phyloP scores from a whole-genome alignment of 345 rosid genomes.

The Zanthoxylum bungeanum region DNA sequence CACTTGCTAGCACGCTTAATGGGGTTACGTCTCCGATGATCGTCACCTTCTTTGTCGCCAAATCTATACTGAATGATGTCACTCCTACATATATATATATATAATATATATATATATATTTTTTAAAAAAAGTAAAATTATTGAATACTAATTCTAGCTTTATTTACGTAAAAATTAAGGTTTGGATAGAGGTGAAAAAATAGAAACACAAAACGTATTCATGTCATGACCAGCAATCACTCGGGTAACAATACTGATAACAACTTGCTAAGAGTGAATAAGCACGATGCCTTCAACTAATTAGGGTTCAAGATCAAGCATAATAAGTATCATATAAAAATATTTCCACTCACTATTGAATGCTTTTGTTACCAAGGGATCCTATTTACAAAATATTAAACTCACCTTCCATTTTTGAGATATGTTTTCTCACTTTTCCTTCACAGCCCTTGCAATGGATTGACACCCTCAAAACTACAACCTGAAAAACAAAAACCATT shows the following conservation, averaged over 20 bases:
- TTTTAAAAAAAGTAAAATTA: too few relatives aligned
- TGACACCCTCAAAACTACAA: conserved; percentile 85
- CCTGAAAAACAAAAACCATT: conserved; percentile 31
- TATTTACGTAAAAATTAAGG: too few relatives aligned
- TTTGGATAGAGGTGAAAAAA: too few relatives aligned
- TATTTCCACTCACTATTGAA: neutral
- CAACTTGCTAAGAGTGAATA: too few relatives aligned
- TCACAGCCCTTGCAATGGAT: conserved; percentile 98
- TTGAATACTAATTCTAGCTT: too few relatives aligned
- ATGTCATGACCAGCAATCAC: too few relatives aligned
- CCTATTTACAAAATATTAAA: neutral
- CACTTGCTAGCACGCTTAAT: conserved; percentile 42
- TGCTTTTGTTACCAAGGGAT: neutral
- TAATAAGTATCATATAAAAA: neutral
- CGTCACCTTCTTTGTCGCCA: conserved; percentile 48
- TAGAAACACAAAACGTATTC: too few relatives aligned
- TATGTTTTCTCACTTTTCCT: conserved; percentile 85
- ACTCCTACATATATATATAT: conserved; percentile 44
- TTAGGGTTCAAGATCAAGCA: neutral
- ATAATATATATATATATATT: too few relatives aligned
- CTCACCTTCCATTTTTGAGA: conserved; percentile 91
- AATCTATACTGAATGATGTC: conserved; percentile 56
- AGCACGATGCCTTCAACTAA: too few relatives aligned
- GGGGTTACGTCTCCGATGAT: conserved; percentile 55
- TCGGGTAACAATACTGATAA: too few relatives aligned